Evolutionary conservation across 2,329 filamentous ascomycete species (phyloP).

Genomic region (Hortaea sp.): DNA sequence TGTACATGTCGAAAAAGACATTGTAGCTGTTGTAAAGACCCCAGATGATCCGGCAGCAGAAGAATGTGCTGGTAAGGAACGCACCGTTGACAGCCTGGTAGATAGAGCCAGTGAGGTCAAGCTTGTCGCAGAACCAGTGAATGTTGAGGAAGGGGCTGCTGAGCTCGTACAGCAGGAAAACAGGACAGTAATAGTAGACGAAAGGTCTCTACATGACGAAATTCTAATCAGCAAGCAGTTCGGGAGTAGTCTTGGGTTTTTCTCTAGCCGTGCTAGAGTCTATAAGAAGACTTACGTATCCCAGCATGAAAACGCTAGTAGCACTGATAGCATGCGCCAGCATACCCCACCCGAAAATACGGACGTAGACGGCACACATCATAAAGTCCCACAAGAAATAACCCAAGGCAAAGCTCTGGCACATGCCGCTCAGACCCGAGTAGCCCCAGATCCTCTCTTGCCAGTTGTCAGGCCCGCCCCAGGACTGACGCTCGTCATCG

Average conservation of each 20-base stretch:
- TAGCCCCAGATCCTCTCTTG: constrained; percentile 64
- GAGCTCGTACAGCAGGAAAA: constrained; percentile 81
- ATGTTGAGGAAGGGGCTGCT: constrained; percentile 78
- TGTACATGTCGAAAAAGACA: constrained; percentile 43
- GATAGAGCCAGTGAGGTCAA: constrained; percentile 64
- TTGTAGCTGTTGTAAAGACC: constrained; percentile 64
- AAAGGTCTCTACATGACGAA: constrained; percentile 57
- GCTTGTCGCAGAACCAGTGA: constrained; percentile 88
- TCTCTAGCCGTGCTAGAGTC: background rate
- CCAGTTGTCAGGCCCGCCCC: constrained; percentile 45
- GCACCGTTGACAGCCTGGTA: constrained; percentile 71
- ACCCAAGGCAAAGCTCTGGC: constrained; percentile 66
- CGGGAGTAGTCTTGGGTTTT: background rate
- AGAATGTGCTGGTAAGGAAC: constrained; percentile 61
- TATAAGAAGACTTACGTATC: constrained; percentile 55
- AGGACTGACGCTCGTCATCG: constrained; percentile 54
- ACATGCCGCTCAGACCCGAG: constrained; percentile 58
- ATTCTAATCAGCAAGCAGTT: background rate
- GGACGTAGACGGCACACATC: constrained; percentile 56
- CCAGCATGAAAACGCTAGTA: constrained; percentile 62
- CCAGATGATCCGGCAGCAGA: constrained; percentile 66
- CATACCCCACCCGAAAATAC: constrained; percentile 66
- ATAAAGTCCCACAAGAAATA: constrained; percentile 80
- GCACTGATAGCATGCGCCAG: constrained; percentile 68
- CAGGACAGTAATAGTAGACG: constrained; percentile 69